Base-by-base conservation (phyloP, 768 basidiomycete species). In the Tulasnella sp. region DNA sequence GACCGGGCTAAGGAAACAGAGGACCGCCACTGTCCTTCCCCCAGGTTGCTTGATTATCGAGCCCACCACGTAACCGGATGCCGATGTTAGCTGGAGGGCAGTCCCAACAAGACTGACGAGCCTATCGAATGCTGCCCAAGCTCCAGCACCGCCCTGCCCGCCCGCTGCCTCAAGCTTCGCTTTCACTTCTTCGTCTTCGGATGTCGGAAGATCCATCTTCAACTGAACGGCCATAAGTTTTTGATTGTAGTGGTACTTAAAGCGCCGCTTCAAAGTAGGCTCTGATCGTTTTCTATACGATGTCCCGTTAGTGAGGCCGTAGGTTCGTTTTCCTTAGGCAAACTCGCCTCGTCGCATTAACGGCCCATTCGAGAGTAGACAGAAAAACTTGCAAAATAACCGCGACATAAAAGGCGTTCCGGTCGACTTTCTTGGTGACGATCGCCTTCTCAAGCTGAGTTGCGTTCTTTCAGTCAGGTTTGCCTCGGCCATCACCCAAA, bases 41-140 rank as follows among this genome's bases (percentile, higher is more conserved):
- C 69, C 69, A 1, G 69, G 69, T 59, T 70, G 69, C 14, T 62
- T n/a, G n/a, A n/a, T 29, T n/a, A 70, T n/a, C 17, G 52, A 52
- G 19, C 52, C 52, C n/a, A 47, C 19, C 26, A 70, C 34, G 69
- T 34, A 70, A 47, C 69, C 69, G 19, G 42, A 42, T 36, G 41
- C 29, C 26, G 47, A 36, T 16, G 47, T 36, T 29, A 70, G 12
- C n/a, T 70, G 29, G 42, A 70, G 32, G 29, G 26, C 8, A 3
- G 47, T 32, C 8, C 69, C 69, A 6, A 62, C 14, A 9, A 39
- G 5, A 19, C 16, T n/a, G 44, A 52, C 6, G 52, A 70, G 44
- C 44, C 29, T 70, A 16, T 70, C 42, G 32, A 70, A 70, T 35
- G 69, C 69, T 16, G 11, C 1, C 69, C 69, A 70, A 11, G 40